Base-by-base conservation (phyloP, 768 basidiomycete species). In the Brasilioporus rufonigricans region DNA sequence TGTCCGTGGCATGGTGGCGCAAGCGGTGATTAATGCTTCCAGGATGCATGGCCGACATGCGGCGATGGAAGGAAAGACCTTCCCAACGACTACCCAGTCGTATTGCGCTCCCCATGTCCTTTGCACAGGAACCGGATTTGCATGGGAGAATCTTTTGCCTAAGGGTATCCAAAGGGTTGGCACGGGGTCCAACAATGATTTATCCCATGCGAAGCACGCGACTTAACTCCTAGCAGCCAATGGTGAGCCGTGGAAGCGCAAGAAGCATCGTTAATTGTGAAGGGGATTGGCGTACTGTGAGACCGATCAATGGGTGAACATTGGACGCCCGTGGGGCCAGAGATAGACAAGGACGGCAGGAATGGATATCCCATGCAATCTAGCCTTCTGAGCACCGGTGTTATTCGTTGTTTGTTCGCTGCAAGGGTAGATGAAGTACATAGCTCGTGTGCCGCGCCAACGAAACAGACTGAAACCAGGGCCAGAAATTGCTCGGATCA, bases 21-120 rank as follows among this genome's bases (percentile, higher is more conserved):
- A 18, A 51, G 59, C 53, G 58, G 67, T 60, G 67, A 71, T 69
- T 62, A 65, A 69, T 43, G 41, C 57, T 62, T 66, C 62, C 55
- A 67, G 62, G 55, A 54, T 56, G 53, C 60, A 66, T 57, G 58
- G 56, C 44, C 61, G 55, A 53, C 61, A 54, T 58, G 63, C 65
- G 60, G 62, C 54, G 53, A 56, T 55, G 61, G 61, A 59, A 59
- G 50, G 52, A 66, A 52, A 50, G 54, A 9, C 45, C 48, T 58
- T 66, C 53, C 51, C 53, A 56, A 61, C 56, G 52, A 51, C 29
- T 35, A 33, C 19, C 46, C n/a, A 13, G 18, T 29, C 31, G 51
- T 23, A 27, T 48, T 24, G 46, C 23, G 39, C 26, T 58, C 44
- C 26, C 46, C 54, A 50, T 52, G 51, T 54, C 33, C 26, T 52